phyloP scores from a whole-genome alignment of 2,329 filamentous ascomycete species.

The Hyphodiscus sp. region DNA sequence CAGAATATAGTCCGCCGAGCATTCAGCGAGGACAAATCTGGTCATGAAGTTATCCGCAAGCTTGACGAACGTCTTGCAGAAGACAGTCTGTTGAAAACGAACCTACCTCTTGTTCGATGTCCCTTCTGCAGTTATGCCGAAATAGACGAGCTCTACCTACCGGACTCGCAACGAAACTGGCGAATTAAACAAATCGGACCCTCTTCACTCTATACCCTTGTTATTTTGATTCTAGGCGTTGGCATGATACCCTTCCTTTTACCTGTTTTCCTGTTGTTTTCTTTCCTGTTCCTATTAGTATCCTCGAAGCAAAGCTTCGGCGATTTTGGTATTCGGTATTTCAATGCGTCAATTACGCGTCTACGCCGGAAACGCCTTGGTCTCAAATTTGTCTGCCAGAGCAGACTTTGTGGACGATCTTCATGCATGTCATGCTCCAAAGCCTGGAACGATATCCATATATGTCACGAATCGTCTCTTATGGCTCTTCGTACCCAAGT shows the following conservation, averaged over 20 bases:
- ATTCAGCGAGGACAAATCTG: constrained; percentile 62
- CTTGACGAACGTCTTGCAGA: constrained; percentile 75
- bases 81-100: constrained; percentile 66
- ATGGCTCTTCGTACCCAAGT: constrained; percentile 81
- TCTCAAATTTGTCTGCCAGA: constrained; percentile 71
- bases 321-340: constrained; percentile 37
- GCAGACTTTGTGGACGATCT: constrained; percentile 56
- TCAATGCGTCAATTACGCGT: constrained; percentile 57
- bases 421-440: constrained; percentile 82
- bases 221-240: constrained; percentile 45
- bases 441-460: constrained; percentile 80
- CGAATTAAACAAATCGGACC: constrained; percentile 47
- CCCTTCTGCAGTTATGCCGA: constrained; percentile 92
- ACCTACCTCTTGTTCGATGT: constrained; percentile 72
- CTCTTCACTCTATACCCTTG: constrained; percentile 27
- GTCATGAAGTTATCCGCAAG: constrained; percentile 63
- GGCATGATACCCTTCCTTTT: constrained; percentile 51
- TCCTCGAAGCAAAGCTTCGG: constrained; percentile 38
- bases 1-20: constrained; percentile 65
- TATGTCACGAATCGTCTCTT: constrained; percentile 79
- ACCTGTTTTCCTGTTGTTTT: constrained; percentile 42
- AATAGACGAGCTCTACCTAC: constrained; percentile 69
- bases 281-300: constrained; percentile 39
- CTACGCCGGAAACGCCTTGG: constrained; percentile 65
- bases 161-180: constrained; percentile 46